phyloP scores from a whole-genome alignment of 2,329 filamentous ascomycete genomes.

The Aspergillus neoniger region DNA sequence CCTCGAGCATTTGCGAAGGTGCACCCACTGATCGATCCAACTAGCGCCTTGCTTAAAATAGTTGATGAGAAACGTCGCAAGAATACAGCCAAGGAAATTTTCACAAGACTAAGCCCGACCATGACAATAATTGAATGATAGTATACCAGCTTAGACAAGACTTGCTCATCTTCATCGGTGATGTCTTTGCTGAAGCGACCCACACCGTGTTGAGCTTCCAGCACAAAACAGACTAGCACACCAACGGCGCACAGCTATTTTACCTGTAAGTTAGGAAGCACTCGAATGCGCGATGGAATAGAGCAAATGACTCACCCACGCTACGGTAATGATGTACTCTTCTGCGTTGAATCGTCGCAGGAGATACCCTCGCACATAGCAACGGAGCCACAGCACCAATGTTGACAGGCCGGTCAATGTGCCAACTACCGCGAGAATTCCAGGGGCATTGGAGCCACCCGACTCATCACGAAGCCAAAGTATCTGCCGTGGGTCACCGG shows the following conservation, averaged over 20 bases:
- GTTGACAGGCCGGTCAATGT: constrained; percentile 42
- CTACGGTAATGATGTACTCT: constrained; percentile 50
- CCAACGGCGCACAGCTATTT: constrained; percentile 26
- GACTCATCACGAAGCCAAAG: constrained; percentile 1
- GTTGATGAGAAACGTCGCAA: constrained; percentile 44
- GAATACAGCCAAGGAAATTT: constrained; percentile 45
- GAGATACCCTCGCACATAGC: constrained; percentile 51
- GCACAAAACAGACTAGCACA: constrained; percentile 46
- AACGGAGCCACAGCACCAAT: constrained; percentile 44
- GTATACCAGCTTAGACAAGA: constrained; percentile 47
- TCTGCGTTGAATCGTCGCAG: constrained; percentile 53
- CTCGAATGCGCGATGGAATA: constrained; percentile 19
- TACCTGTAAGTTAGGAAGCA: not conserved
- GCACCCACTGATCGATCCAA: constrained; percentile 35
- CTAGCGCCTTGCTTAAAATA: constrained; percentile 35
- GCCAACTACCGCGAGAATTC: constrained; percentile 45
- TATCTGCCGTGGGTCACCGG: not conserved
- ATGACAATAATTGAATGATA: constrained; percentile 52
- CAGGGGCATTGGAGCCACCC: constrained; percentile 12
- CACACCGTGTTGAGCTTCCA: constrained; percentile 49
- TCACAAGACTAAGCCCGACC: constrained; percentile 46
- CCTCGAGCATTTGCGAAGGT: not conserved
- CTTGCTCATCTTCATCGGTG: constrained; percentile 31
- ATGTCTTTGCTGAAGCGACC: constrained; percentile 49
- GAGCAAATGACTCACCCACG: constrained; percentile 38